These are phyloP conservation scores for Trametes sp. DNA, from an alignment of 1,284 basidiomycete genomes.

Conservation along the genomic window DNA sequence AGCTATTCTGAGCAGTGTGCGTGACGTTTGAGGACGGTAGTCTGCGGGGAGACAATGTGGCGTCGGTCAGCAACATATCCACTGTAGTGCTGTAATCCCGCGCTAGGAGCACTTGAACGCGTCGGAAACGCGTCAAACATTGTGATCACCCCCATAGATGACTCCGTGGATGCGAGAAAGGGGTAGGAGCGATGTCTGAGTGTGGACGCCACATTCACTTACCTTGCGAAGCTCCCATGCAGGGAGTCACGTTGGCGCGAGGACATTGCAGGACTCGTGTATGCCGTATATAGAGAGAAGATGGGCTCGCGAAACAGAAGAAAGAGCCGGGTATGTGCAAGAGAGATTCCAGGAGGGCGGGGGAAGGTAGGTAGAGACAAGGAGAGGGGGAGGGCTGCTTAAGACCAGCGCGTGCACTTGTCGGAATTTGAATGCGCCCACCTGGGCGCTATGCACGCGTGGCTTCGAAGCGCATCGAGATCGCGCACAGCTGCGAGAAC, in stretches of 20 bases:
- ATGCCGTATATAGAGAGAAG: not conserved
- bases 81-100: not conserved
- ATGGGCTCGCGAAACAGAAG: constrained; percentile 8
- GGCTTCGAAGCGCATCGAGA: constrained; percentile 12
- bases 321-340: constrained; percentile 9
- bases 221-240: constrained; percentile 12
- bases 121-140: not conserved
- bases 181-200: not conserved
- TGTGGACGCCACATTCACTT: constrained; percentile 30
- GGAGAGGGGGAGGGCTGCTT: constrained; percentile 17
- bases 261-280: constrained; percentile 13
- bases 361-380: constrained; percentile 15
- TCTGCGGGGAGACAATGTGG: constrained; percentile 22
- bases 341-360: constrained; percentile 13
- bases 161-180: not conserved
- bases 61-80: constrained; percentile 17
- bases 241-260: constrained; percentile 19
- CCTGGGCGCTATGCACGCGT: constrained; percentile 13
- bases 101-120: not conserved
- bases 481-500: constrained; percentile 4
- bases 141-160: not conserved
- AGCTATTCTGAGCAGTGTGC: not conserved
- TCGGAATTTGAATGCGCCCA: constrained; percentile 13
- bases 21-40: constrained; percentile 7
- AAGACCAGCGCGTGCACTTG: constrained; percentile 23